Evolutionary conservation across 129 eudicot species (phyloP), one percentile per base, ranked within the genome.

Genomic region (Scalesia atractyloides): DNA sequence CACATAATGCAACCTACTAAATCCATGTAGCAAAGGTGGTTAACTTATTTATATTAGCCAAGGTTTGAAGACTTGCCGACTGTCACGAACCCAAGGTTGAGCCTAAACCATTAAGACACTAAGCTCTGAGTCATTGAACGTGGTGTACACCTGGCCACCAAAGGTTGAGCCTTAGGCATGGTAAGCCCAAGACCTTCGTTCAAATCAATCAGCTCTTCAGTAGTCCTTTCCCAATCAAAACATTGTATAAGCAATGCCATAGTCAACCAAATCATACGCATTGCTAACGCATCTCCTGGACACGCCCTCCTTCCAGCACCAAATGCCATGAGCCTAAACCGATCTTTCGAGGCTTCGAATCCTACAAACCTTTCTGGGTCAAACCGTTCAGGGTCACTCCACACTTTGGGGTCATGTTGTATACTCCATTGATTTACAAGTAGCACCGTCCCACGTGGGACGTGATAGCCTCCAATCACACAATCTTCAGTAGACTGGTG

Each of bases 261-360:
- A 0, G 68, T 46, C 10, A 75, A 66, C 43, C 91, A 91, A 14
- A 70, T 8, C 52, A 70, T 53, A 39, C 53, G 43, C 13, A 43
- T 6, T 2, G 75, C 52, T 39, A 70, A 14, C 8, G 41, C 66
- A 2, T 54, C 65, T 12, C 75, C 75, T 1, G 75, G 75, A 36
- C 66, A 70, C 14, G 15, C 20, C 65, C 75, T 70, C 65, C 52
- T 54, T 54, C 75, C 66, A 13, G 7, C 54, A 53, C 75, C 75
- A 69, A 90, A 90, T 14, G 91, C 85, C 79, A 90, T 79, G 67
- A 80, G 76, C 65, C 79, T 87, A 73, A 72, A 79, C 62, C 77
- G 81, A 17, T 47, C 64, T 30, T 62, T 74, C 5, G 76, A 7
- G 19, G 67, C 75, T 43, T 81, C 84, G 0, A 65, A 7, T 4